Percentiles rank a stretch among this genome's conserved stretches.
Conservation (phyloP, 495 filamentous ascomycete genomes). For the Daldinia childiae region DNA sequence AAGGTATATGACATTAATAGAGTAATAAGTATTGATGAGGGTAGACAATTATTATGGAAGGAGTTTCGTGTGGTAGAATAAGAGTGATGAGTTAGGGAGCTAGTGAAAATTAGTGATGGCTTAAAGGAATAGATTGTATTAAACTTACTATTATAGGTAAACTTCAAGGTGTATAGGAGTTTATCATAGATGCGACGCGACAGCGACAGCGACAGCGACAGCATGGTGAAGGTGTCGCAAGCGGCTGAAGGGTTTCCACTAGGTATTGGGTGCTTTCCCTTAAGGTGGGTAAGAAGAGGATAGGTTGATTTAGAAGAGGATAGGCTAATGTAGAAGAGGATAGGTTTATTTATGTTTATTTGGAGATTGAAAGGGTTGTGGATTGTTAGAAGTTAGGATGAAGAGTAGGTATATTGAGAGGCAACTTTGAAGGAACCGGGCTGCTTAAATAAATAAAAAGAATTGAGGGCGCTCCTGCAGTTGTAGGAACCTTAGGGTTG, state of each 20-base stretch:
- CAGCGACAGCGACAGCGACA: too few relatives aligned
- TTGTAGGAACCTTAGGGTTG: background rate
- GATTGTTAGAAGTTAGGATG: too few relatives aligned
- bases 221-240: too few relatives aligned
- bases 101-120: background rate
- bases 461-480: background rate
- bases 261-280: too few relatives aligned
- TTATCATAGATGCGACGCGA: too few relatives aligned
- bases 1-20: background rate
- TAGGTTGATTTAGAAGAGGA: too few relatives aligned
- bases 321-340: too few relatives aligned
- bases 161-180: background rate
- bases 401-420: too few relatives aligned
- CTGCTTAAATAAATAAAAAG: background rate
- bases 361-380: too few relatives aligned
- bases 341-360: too few relatives aligned
- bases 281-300: too few relatives aligned
- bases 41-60: background rate
- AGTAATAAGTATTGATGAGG: background rate
- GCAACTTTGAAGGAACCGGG: background rate
- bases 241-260: too few relatives aligned
- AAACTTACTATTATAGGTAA: background rate
- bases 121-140: background rate
- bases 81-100: background rate
- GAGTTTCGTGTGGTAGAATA: background rate